These are phyloP conservation scores for Trichosanthes truncata DNA, from an alignment of 306 rosid species.

Conservation along the genomic window DNA sequence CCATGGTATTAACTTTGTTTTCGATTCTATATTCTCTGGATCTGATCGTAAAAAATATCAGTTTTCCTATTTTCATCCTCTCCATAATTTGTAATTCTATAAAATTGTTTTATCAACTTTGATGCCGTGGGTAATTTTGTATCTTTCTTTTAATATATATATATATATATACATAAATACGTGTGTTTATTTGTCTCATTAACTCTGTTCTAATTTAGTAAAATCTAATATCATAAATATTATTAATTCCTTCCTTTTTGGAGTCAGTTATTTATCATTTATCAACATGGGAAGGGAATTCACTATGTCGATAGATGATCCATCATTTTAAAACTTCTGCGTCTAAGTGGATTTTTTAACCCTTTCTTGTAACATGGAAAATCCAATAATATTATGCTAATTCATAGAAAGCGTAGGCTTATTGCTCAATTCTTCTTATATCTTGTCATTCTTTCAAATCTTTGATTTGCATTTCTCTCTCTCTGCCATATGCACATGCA, in stretches of 20 bases:
- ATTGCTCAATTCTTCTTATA: not conserved
- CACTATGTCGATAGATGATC: not conserved
- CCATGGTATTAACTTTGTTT: not conserved
- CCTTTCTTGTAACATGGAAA: not conserved
- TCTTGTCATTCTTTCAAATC: not conserved
- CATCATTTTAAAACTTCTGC: not conserved
- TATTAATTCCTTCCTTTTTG: not conserved
- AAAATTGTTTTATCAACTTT: not conserved
- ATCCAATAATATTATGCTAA: not conserved
- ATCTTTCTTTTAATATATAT: not conserved
- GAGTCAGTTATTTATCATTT: not conserved
- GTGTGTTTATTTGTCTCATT: not conserved
- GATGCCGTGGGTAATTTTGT: not conserved
- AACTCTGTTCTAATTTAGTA: not conserved
- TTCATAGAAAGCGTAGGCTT: not conserved
- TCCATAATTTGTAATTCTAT: not conserved
- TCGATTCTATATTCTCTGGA: not conserved
- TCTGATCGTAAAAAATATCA: not conserved
- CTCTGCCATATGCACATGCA: too few species aligned
- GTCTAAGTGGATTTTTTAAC: not conserved
- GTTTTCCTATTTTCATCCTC: not conserved
- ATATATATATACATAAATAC: not conserved
- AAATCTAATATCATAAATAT: not conserved
- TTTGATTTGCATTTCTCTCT: not conserved
- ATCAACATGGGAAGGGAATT: not conserved